Conservation (phyloP, 2,329 filamentous ascomycete species). For the Aspergillus ibericus region DNA sequence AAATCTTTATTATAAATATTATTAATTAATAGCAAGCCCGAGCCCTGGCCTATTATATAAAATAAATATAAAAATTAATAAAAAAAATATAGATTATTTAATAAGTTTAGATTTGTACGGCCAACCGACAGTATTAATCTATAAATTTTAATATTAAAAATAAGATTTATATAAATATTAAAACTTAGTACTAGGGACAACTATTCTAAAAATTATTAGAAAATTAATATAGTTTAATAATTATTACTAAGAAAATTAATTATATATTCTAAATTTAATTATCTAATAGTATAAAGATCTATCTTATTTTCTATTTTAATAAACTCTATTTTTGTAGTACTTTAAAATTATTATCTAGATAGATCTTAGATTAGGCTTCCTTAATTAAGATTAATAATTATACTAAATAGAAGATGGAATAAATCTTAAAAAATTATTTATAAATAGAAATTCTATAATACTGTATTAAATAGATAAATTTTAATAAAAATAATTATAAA, state of each 20-base stretch:
- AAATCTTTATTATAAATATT: background rate
- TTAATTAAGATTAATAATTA: background rate
- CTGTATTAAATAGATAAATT: background rate
- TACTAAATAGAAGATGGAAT: background rate
- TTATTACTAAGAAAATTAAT: background rate
- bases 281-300: too few species aligned
- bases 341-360: too few species aligned
- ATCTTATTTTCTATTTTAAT: too few species aligned
- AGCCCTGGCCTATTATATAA: background rate
- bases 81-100: background rate
- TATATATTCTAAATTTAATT: too few species aligned
- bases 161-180: background rate
- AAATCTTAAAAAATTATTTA: background rate
- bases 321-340: too few species aligned
- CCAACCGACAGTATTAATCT: background rate
- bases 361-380: too few species aligned
- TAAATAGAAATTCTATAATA: background rate
- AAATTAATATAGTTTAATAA: background rate
- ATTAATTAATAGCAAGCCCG: background rate
- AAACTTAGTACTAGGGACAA: background rate
- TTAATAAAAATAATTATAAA: background rate
- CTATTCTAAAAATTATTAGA: background rate
- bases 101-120: background rate
- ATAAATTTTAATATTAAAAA: background rate
- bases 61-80: background rate